Evolutionary conservation across 257 asterid species (phyloP).

Genomic region (Solanum peruvianum): DNA sequence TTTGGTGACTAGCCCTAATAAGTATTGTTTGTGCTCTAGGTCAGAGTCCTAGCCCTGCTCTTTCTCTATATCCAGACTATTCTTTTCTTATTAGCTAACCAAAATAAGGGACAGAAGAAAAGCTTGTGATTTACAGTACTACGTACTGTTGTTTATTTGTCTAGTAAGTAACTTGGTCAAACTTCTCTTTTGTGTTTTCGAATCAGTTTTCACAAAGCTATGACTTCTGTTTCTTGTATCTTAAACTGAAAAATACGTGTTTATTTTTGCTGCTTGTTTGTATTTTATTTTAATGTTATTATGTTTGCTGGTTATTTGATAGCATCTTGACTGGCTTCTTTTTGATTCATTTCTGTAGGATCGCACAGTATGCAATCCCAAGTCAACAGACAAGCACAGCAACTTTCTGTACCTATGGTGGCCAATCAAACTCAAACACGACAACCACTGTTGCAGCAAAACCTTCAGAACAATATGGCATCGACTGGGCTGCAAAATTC

Average conservation of each 20-base stretch:
- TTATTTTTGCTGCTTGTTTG: not conserved
- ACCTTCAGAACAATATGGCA: constrained; percentile 49
- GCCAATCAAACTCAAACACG: constrained; percentile 68
- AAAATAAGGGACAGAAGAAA: not conserved
- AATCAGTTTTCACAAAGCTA: not conserved
- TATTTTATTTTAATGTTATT: not conserved
- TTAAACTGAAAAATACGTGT: not conserved
- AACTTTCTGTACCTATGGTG: constrained; percentile 41
- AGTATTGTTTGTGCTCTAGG: not conserved
- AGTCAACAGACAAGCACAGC: constrained; percentile 69
- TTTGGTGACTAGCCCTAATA: not conserved
- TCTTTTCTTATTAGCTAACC: not conserved
- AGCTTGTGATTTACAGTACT: not conserved
- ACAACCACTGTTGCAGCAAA: constrained; percentile 67
- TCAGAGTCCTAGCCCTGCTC: not conserved
- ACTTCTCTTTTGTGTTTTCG: not conserved
- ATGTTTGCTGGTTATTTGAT: not conserved
- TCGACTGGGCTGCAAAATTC: constrained; percentile 61
- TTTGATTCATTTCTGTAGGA: constrained; percentile 25
- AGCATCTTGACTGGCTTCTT: not conserved
- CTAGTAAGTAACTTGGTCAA: not conserved
- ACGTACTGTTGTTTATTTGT: not conserved
- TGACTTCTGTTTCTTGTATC: not conserved
- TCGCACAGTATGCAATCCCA: constrained; percentile 71
- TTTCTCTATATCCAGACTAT: not conserved